phyloP scores from a whole-genome alignment of 1,284 basidiomycete genomes.

The Leccinum pseudoinsigne region DNA sequence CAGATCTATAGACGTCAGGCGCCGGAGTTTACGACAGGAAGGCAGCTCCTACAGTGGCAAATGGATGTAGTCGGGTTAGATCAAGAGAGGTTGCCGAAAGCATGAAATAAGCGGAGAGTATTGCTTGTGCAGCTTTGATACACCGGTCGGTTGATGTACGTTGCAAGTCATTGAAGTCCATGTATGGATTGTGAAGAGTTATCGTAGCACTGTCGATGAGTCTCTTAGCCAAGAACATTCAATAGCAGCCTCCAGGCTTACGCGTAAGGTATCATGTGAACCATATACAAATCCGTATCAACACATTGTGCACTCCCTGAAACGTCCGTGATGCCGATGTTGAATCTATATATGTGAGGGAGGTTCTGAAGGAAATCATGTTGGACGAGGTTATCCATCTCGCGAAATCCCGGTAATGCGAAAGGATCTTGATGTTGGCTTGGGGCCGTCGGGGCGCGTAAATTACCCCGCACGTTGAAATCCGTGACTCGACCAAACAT shows the following conservation, averaged over 20 bases:
- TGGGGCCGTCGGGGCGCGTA: slow-evolving; percentile 57
- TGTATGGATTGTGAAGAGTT: slow-evolving; percentile 78
- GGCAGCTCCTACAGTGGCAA: slow-evolving; percentile 60
- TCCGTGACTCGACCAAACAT: slow-evolving; percentile 81
- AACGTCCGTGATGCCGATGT: slow-evolving; percentile 55
- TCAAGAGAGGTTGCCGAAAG: slow-evolving; percentile 76
- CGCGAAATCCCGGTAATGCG: slow-evolving; percentile 59
- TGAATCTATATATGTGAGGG: slow-evolving; percentile 64
- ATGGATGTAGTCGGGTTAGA: slow-evolving; percentile 76
- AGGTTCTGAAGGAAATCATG: slow-evolving; percentile 66
- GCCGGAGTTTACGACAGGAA: slow-evolving; percentile 10
- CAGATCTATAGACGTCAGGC: slow-evolving; percentile 59
- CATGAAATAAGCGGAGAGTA: slow-evolving; percentile 70
- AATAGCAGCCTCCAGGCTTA: slow-evolving; percentile 36
- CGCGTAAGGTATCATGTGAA: slow-evolving; percentile 81
- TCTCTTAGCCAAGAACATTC: slow-evolving; percentile 9
- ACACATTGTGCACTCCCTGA: slow-evolving; percentile 51
- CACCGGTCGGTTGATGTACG: slow-evolving; percentile 70
- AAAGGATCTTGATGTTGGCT: slow-evolving; percentile 71
- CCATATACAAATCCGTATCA: slow-evolving; percentile 83
- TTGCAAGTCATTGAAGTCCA: slow-evolving; percentile 66
- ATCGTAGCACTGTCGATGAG: slow-evolving; percentile 66
- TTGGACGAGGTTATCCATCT: slow-evolving; percentile 65
- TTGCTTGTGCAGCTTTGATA: slow-evolving; percentile 67
- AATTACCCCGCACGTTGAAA: slow-evolving; percentile 71